These are phyloP conservation scores for Cupressus sempervirens DNA, from an alignment of 75 land plant species.

Conservation along the genomic window DNA sequence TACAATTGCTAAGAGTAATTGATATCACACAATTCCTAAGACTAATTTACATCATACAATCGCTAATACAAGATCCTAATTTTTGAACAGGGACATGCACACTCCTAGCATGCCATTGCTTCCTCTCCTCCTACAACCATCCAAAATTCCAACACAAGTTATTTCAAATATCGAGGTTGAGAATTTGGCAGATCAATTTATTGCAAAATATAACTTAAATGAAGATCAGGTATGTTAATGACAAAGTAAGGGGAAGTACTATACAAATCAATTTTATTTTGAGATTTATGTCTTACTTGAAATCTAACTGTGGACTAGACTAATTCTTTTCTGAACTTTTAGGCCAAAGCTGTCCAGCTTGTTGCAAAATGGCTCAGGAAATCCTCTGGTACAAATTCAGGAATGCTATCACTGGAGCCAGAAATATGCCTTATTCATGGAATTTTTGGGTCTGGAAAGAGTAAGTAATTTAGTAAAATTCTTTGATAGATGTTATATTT, in stretches of 20 bases:
- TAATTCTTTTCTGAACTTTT: not conserved
- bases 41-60: not conserved
- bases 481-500: not conserved
- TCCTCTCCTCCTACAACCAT: constrained; percentile 17
- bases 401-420: constrained; percentile 6
- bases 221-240: constrained; percentile 20
- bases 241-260: not conserved
- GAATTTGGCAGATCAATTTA: constrained; percentile 4
- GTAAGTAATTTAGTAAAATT: constrained; percentile 14
- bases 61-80: not conserved
- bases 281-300: not conserved
- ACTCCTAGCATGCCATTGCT: constrained; percentile 16
- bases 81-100: constrained; percentile 18
- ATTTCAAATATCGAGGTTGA: not conserved
- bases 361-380: constrained; percentile 22
- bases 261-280: not conserved
- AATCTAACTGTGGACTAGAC: not conserved
- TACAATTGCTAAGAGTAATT: not conserved
- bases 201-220: constrained; percentile 18
- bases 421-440: constrained; percentile 34
- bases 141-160: not conserved
- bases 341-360: constrained; percentile 19
- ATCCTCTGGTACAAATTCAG: not conserved
- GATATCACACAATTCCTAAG: too few species aligned
- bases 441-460: constrained; percentile 33